A percentile compares a stretch with the other conserved stretches of the same genome.
Conservation (phyloP, 108 stramenopile species). For the Epithemia pelagica region DNA sequence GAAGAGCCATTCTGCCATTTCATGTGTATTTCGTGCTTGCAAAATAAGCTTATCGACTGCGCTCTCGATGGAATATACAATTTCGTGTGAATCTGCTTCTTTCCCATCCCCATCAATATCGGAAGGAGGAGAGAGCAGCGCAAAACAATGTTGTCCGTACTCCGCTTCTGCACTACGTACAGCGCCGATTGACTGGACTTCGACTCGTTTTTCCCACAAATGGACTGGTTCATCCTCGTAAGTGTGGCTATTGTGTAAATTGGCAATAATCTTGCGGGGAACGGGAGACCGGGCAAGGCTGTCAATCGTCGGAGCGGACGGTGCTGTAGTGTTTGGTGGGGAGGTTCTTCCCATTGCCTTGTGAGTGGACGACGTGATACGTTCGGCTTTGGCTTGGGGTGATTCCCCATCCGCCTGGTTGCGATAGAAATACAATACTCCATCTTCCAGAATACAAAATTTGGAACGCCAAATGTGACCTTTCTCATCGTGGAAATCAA, state of each 20-base stretch:
- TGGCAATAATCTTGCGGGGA: constrained; percentile 2
- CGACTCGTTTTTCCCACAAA: constrained; percentile 72
- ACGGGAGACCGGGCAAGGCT: constrained; percentile 1
- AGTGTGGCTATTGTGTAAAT: background rate
- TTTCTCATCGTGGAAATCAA: constrained; percentile 25
- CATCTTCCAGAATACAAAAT: constrained; percentile 71
- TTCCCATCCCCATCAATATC: background rate
- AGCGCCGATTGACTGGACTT: constrained; percentile 52
- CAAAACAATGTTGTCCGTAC: constrained; percentile 58
- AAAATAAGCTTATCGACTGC: constrained; percentile 38
- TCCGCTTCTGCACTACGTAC: constrained; percentile 65
- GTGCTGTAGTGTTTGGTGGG: too few relatives aligned
- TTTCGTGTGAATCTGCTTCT: constrained; percentile 23
- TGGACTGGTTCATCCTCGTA: constrained; percentile 5
- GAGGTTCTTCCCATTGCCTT: too few relatives aligned
- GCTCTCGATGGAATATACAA: constrained; percentile 8
- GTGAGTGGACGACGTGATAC: background rate
- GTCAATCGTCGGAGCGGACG: background rate
- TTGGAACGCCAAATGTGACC: constrained; percentile 69
- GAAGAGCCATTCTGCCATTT: constrained; percentile 77
- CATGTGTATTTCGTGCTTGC: constrained; percentile 39
- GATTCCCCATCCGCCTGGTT: constrained; percentile 51
- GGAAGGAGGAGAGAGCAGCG: constrained; percentile 18
- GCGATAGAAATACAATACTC: constrained; percentile 71
- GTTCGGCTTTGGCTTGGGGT: constrained; percentile 51